phyloP scores from a whole-genome alignment of 805 yeast genomes.

The Debaryomyces tyrocola region DNA sequence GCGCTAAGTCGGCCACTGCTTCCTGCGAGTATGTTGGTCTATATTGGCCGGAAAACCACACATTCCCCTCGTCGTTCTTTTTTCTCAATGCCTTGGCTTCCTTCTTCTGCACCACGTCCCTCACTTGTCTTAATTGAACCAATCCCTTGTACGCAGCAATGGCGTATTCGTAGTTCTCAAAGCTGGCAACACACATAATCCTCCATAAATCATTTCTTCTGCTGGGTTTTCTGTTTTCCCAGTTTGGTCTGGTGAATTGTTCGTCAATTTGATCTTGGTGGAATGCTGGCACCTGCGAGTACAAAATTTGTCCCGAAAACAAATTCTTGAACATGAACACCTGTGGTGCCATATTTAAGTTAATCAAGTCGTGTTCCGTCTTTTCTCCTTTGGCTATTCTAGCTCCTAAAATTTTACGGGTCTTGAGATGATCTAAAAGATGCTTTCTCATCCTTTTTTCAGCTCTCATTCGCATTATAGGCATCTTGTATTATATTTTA shows the following conservation, averaged over 20 bases:
- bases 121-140: conserved; percentile 67
- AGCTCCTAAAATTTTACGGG: conserved; percentile 43
- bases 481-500: conserved; percentile 23
- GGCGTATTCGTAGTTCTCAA: conserved; percentile 60
- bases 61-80: conserved; percentile 72
- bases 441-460: conserved; percentile 49
- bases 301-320: conserved; percentile 86
- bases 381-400: conserved; percentile 42
- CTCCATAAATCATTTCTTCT: conserved; percentile 88
- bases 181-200: conserved; percentile 79
- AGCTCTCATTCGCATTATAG: conserved; percentile 38
- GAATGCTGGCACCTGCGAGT: conserved; percentile 77
- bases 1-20: conserved; percentile 79
- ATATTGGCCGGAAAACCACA: conserved; percentile 85
- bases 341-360: conserved; percentile 75
- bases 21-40: conserved; percentile 91
- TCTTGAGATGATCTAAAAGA: conserved; percentile 45
- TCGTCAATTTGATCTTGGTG: conserved; percentile 60
- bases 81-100: conserved; percentile 69
- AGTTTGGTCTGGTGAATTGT: conserved; percentile 80
- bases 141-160: conserved; percentile 72
- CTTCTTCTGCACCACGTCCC: conserved; percentile 62
- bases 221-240: conserved; percentile 83
- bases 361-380: conserved; percentile 28
- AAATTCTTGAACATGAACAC: conserved; percentile 80